Percentiles rank a stretch among this genome's conserved stretches.
Conservation (phyloP, 495 filamentous ascomycete species). For the Podospora pseudopauciseta region DNA sequence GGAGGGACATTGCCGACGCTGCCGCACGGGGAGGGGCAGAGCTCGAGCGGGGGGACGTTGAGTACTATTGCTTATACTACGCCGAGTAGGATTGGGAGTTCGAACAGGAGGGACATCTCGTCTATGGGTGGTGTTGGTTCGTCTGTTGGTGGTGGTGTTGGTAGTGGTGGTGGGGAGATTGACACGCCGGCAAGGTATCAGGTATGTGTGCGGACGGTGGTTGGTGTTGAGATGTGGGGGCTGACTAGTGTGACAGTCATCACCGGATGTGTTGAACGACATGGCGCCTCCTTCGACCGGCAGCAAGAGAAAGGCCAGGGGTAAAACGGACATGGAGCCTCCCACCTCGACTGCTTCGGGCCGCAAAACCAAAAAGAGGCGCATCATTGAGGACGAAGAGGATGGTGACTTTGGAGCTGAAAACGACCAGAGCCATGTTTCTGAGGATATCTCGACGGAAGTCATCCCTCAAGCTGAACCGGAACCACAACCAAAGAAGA, state of each 20-base stretch:
- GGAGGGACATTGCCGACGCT: constrained; percentile 10
- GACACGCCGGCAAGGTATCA: not conserved
- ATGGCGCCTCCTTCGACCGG: constrained; percentile 4
- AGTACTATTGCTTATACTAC: constrained; percentile 29
- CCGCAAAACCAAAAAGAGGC: not conserved
- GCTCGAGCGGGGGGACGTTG: constrained; percentile 24
- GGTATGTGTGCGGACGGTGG: not conserved
- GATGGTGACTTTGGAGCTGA: not conserved
- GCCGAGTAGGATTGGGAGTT: constrained; percentile 22
- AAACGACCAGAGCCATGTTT: not conserved
- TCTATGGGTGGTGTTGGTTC: constrained; percentile 4
- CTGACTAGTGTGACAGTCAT: constrained; percentile 12
- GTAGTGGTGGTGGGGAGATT: not conserved
- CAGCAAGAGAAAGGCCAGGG: not conserved
- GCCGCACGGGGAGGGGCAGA: constrained; percentile 16
- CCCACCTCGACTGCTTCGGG: not conserved
- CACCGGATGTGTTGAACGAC: constrained; percentile 23
- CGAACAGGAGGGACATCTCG: not conserved
- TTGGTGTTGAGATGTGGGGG: not conserved
- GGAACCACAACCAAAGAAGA: not conserved
- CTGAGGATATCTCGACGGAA: not conserved
- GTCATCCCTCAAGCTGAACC: not conserved
- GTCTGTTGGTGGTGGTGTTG: constrained; percentile 1
- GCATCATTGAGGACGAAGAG: not conserved
- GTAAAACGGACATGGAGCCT: not conserved